Conservation (phyloP, 2,329 filamentous ascomycete genomes). For the Huntiella abstrusa region DNA sequence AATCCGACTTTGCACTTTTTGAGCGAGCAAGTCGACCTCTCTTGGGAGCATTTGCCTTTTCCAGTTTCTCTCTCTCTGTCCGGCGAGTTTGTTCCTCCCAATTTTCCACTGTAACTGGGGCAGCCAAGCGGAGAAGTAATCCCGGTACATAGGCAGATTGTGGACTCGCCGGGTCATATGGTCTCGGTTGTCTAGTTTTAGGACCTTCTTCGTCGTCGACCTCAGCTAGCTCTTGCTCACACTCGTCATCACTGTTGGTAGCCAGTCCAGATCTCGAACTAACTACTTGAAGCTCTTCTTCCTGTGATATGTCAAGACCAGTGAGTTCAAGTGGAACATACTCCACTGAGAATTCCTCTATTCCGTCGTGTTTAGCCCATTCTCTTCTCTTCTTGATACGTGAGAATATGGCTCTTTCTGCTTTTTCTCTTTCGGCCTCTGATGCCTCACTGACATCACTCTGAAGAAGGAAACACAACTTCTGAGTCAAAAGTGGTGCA, state of each 20-base stretch:
- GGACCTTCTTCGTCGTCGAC: conserved; percentile 22
- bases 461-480: conserved; percentile 22
- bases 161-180: no score
- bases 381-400: conserved; percentile 47
- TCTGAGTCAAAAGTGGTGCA: conserved; percentile 51
- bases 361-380: conserved; percentile 57
- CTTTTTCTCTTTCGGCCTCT: conserved; percentile 18
- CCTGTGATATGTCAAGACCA: conserved; percentile 53
- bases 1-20: not conserved
- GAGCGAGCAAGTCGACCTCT: not conserved
- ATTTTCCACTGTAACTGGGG: conserved; percentile 13
- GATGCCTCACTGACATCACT: conserved; percentile 13
- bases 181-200: no score
- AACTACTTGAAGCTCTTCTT: conserved; percentile 36
- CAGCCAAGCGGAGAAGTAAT: conserved; percentile 13
- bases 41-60: conserved; percentile 4
- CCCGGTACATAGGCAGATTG: conserved; percentile 20
- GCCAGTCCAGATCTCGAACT: conserved; percentile 35
- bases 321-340: conserved; percentile 63
- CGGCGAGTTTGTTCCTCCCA: conserved; percentile 14
- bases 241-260: conserved; percentile 48
- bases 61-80: not conserved
- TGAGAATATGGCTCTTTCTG: conserved; percentile 37
- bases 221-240: conserved; percentile 23
- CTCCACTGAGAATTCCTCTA: conserved; percentile 59